Percentiles rank a stretch among this genome's conserved stretches.
Conservation (phyloP, 2,329 filamentous ascomycete genomes). For the Scedosporium aurantiacum region DNA sequence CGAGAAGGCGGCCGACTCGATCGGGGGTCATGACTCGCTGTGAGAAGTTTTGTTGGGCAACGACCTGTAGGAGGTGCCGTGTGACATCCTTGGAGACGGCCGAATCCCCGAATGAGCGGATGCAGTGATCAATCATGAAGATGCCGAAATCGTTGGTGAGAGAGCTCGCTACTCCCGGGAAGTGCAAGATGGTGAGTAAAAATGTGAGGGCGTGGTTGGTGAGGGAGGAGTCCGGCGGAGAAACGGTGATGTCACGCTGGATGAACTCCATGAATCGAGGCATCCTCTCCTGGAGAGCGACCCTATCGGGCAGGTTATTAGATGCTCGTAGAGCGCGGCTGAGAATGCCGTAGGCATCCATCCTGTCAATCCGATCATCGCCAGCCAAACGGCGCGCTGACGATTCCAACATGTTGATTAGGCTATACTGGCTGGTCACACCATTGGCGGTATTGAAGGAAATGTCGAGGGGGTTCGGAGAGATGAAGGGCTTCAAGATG, state of each 20-base stretch:
- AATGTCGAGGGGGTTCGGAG: conserved; percentile 32
- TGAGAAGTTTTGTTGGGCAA: conserved; percentile 71
- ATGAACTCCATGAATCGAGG: conserved; percentile 70
- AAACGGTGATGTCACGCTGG: conserved; percentile 60
- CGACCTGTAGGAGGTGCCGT: conserved; percentile 68
- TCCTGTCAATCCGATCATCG: conserved; percentile 56
- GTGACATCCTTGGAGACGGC: conserved; percentile 64
- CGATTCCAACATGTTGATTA: conserved; percentile 76
- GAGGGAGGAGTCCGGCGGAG: conserved; percentile 54
- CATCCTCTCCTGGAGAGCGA: conserved; percentile 66
- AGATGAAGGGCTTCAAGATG: conserved; percentile 67
- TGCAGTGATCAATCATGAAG: conserved; percentile 72
- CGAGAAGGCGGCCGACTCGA: conserved; percentile 59
- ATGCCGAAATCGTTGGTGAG: conserved; percentile 68
- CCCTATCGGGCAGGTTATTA: conserved; percentile 66
- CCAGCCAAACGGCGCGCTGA: conserved; percentile 71
- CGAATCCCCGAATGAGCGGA: conserved; percentile 59
- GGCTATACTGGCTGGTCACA: conserved; percentile 38
- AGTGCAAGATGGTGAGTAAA: conserved; percentile 65
- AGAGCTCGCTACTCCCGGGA: conserved; percentile 56
- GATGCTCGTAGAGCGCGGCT: conserved; percentile 68
- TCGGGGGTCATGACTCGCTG: conserved; percentile 61
- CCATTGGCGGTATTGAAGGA: conserved; percentile 26
- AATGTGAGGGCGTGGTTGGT: conserved; percentile 69
- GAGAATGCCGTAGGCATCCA: conserved; percentile 81